Percentiles rank a stretch among this genome's conserved stretches.
phyloP scores from a whole-genome alignment of 129 eudicot genomes.

The Flaveria ramosissima region DNA sequence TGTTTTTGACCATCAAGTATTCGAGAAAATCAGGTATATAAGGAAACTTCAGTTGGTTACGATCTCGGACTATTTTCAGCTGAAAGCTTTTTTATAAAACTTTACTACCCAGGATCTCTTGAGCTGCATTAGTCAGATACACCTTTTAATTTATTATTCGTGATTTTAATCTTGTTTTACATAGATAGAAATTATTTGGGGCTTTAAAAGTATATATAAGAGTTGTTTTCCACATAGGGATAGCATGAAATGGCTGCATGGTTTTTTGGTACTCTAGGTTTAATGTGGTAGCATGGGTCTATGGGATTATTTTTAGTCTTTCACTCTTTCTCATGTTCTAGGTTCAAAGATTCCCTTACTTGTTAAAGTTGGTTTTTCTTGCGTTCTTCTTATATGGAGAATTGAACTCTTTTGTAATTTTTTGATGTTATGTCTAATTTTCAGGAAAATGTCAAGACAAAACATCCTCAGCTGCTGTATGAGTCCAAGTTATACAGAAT shows the following conservation, averaged over 20 bases:
- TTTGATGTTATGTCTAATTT: slow-evolving; percentile 11
- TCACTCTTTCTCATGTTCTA: background rate
- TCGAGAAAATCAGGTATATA: background rate
- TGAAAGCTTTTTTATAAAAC: slow-evolving; percentile 5
- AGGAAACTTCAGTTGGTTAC: slow-evolving; percentile 17
- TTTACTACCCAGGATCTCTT: background rate
- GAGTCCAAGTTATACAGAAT: slow-evolving; percentile 89
- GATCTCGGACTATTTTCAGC: background rate
- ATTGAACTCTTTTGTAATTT: background rate
- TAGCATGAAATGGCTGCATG: slow-evolving; percentile 9
- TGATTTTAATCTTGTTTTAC: background rate
- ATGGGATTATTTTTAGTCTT: background rate
- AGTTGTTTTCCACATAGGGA: background rate
- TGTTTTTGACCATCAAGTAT: background rate
- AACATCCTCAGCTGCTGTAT: slow-evolving; percentile 88
- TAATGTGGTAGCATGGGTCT: background rate
- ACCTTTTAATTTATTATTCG: background rate
- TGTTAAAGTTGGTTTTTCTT: too few relatives aligned
- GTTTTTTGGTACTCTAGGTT: background rate
- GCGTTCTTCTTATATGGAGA: too few relatives aligned
- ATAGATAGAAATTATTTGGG: background rate
- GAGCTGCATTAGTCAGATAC: background rate
- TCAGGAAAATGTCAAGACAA: slow-evolving; percentile 91
- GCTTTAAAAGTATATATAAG: background rate
- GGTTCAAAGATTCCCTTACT: background rate